Evolutionary conservation across 495 filamentous ascomycete species (phyloP).

Genomic region (Echria macrotheca): DNA sequence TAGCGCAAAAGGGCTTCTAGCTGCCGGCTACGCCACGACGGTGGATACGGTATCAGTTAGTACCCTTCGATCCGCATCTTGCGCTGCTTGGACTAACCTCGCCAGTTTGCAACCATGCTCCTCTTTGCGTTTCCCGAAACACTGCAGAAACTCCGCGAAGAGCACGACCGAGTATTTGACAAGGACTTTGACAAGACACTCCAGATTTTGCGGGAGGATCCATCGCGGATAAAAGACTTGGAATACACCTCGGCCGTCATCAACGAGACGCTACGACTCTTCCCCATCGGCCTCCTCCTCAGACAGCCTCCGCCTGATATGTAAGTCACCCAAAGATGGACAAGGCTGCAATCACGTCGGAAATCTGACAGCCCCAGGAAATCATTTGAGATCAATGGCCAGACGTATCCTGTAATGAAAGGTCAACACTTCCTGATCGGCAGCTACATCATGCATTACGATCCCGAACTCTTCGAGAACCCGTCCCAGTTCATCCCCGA

Average conservation of each 20-base stretch:
- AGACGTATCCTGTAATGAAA: neutral
- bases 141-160: constrained; percentile 6
- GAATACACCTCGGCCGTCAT: constrained; percentile 7
- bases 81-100: no score
- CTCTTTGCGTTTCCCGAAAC: constrained; percentile 3
- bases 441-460: constrained; percentile 4
- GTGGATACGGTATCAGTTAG: constrained; percentile 6
- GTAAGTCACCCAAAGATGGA: no score
- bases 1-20: constrained; percentile 10
- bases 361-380: constrained; percentile 4
- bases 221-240: constrained; percentile 5
- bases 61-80: neutral
- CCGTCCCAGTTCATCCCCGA: neutral
- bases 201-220: neutral
- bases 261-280: constrained; percentile 11
- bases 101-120: constrained; percentile 9
- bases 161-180: constrained; percentile 7
- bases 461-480: neutral
- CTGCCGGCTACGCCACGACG: constrained; percentile 12
- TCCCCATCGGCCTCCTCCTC: constrained; percentile 13
- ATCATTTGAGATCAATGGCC: constrained; percentile 2
- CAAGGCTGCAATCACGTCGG: no score
- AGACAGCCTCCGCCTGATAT: no score
- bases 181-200: neutral
- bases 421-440: neutral